Conservation (phyloP, 495 filamentous ascomycete species). For the Penicillium cosmopolitanum region DNA sequence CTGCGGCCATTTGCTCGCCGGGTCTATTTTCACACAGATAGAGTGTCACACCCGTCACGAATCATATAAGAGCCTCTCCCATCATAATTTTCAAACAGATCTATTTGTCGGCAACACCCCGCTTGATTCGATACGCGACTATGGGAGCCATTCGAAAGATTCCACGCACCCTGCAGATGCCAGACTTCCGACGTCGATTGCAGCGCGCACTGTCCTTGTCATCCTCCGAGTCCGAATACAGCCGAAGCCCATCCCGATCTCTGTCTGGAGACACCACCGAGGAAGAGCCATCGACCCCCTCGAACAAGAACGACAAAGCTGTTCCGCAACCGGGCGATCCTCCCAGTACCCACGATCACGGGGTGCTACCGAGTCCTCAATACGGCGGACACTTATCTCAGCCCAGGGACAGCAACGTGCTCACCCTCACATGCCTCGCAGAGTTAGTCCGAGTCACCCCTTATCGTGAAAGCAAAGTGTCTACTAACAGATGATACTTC, state of each 20-base stretch:
- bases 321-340: neutral
- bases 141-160: neutral
- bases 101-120: neutral
- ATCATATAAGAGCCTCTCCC: neutral
- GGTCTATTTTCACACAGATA: neutral
- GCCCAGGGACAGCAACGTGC: neutral
- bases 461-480: neutral
- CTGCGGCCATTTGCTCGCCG: neutral
- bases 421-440: neutral
- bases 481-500: neutral
- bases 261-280: neutral
- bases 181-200: neutral
- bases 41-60: neutral
- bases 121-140: conserved; percentile 1
- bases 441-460: neutral
- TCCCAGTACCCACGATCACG: neutral
- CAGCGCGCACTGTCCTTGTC: neutral
- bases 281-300: neutral
- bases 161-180: neutral
- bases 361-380: neutral
- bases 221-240: neutral
- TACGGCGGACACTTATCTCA: neutral
- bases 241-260: neutral
- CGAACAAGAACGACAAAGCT: neutral
- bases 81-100: neutral